Base-by-base conservation (phyloP, 2,329 filamentous ascomycete genomes). In the Sporothrix brunneoviolacea region DNA sequence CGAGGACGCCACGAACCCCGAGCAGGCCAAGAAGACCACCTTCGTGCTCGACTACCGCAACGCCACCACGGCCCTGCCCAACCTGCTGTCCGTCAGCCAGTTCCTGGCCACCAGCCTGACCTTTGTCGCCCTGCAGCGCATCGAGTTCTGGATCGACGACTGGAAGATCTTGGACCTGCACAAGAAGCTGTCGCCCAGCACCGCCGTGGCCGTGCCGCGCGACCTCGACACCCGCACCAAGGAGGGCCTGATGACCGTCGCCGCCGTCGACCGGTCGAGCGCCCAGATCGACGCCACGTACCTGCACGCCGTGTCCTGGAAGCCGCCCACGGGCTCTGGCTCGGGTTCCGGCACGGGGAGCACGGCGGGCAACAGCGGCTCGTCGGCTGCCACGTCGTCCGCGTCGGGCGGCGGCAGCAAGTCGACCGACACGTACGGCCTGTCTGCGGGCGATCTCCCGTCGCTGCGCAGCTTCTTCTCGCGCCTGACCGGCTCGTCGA, bases 21-120 rank as follows among this genome's bases (percentile, higher is more conserved):
- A 70, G 75, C 15, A 85, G 76, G 38, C 41, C 50, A 73, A 73
- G 28, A 80, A 91, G 60, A 98, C 94, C 2, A 86, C 85, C n/a
- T 98, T 98, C 64, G 83, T 96, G 41, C 76, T 98, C 41, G 91
- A 97, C 63, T 96, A 97, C 67, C 80, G 93, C 62, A 96, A 94
- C 64, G 80, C 80, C 27, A 91, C 87, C 0, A 91, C 90, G 1
- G 88, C 91, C 2, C 70, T 97, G 43, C 93, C 94, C 3, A 88
- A 89, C 54, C 71, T 98, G 8, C 74, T 95, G 22, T 90, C 88
- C 2, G 76, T 98, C 48, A 85, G 87, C 62, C 91, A 96, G 66
- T 98, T 98, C 59, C 72, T 98, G 43, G 88, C 91, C 4, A 97
- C 91, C 7, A 96, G 91, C 70, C 72, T 98, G 65, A 97, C 93